Conservation (phyloP, 225 moss, liverwort and hornwort genomes). For the Marchantia paleacea region DNA sequence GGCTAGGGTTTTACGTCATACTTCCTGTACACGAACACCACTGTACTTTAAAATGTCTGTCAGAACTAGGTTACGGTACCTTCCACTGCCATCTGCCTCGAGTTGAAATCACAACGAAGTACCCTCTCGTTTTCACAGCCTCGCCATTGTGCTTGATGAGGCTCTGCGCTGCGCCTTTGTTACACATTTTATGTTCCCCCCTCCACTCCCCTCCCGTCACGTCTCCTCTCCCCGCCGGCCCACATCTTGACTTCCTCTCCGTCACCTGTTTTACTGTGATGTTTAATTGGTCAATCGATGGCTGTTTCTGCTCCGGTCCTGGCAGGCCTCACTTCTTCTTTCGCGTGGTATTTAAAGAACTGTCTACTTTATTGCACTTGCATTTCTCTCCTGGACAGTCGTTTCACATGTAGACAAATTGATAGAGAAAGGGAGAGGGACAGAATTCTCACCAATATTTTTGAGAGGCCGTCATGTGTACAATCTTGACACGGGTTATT, state of each 20-base stretch:
- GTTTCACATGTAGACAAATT: background rate
- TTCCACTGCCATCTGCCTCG: background rate
- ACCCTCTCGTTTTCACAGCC: constrained; percentile 2
- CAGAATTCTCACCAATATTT: background rate
- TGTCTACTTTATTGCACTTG: background rate
- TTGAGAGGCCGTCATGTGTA: background rate
- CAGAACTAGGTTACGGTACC: background rate
- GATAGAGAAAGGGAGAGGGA: background rate
- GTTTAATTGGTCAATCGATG: constrained; percentile 6
- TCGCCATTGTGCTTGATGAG: constrained; percentile 7
- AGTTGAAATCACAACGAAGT: background rate
- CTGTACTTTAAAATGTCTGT: constrained; percentile 3
- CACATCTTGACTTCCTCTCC: background rate
- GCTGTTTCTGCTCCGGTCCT: constrained; percentile 3
- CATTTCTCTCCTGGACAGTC: background rate
- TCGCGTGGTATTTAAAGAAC: background rate
- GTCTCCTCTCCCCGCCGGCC: background rate
- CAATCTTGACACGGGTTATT: background rate
- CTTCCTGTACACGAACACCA: constrained; percentile 19
- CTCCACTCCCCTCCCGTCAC: too few species aligned
- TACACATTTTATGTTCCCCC: background rate
- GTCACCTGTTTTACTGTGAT: background rate
- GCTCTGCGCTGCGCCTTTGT: background rate
- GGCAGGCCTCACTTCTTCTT: constrained; percentile 19
- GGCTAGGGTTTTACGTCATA: constrained; percentile 43